Conservation (phyloP, 2,329 filamentous ascomycete species). For the Xylaria sp. region DNA sequence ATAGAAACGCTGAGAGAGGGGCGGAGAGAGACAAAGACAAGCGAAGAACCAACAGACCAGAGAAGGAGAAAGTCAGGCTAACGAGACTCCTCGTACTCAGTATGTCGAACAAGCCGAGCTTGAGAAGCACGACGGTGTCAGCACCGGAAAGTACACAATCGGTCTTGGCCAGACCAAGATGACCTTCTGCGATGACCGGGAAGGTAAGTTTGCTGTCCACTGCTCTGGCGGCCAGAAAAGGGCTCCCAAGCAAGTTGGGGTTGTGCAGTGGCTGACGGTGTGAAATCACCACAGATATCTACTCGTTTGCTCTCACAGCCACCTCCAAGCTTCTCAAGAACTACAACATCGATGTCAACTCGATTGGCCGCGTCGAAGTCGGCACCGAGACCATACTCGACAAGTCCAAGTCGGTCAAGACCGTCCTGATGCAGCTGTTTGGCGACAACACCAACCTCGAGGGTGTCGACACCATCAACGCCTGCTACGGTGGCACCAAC, state of each 20-base stretch:
- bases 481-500: slow-evolving; percentile 88
- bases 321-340: slow-evolving; percentile 82
- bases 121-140: slow-evolving; percentile 87
- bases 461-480: slow-evolving; percentile 85
- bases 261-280: slow-evolving; percentile 20
- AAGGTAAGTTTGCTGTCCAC: slow-evolving; percentile 67
- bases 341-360: slow-evolving; percentile 82
- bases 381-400: slow-evolving; percentile 87
- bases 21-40: neutral
- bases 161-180: slow-evolving; percentile 91
- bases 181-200: slow-evolving; percentile 90
- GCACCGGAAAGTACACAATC: slow-evolving; percentile 88
- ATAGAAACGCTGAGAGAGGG: no score
- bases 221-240: neutral
- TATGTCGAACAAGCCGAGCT: slow-evolving; percentile 87
- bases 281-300: slow-evolving; percentile 73
- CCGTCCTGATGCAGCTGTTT: slow-evolving; percentile 87
- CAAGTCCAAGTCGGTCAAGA: slow-evolving; percentile 93
- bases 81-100: slow-evolving; percentile 56
- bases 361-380: slow-evolving; percentile 83
- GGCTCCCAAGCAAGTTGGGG: no score
- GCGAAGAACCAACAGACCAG: neutral
- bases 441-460: slow-evolving; percentile 86
- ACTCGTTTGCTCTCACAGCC: slow-evolving; percentile 84
- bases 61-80: slow-evolving; percentile 31